Conservation (phyloP, 2,329 filamentous ascomycete species). For the Cryphonectria japonica region DNA sequence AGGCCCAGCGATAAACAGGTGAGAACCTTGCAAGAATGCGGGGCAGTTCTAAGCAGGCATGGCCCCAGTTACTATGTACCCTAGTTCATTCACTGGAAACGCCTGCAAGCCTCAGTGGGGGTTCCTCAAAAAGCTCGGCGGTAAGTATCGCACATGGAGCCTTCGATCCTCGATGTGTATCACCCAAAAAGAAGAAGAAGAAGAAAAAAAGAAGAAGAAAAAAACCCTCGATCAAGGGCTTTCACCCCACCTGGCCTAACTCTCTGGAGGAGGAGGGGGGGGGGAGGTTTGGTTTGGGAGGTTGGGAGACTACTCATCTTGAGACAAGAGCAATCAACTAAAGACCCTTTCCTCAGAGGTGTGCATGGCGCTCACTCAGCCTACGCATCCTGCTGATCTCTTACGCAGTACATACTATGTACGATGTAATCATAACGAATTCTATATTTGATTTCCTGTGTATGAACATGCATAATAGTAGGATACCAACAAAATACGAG, state of each 20-base stretch:
- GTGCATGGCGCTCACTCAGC: not conserved
- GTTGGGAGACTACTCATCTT: slow-evolving; percentile 17
- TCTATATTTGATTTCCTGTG: not conserved
- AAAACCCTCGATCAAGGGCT: slow-evolving; percentile 1
- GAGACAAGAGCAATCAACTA: slow-evolving; percentile 25
- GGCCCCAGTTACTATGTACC: not conserved
- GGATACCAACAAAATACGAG: too few species aligned
- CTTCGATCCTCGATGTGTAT: not conserved
- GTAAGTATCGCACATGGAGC: not conserved
- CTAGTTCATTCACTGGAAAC: not conserved
- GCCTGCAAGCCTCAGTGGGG: not conserved
- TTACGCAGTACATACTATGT: not conserved
- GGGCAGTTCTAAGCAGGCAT: not conserved
- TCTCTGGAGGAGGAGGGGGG: not conserved
- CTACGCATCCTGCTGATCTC: not conserved
- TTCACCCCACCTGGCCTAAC: slow-evolving; percentile 6
- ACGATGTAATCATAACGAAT: not conserved
- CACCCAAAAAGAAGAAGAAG: not conserved
- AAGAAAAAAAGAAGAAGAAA: too few species aligned
- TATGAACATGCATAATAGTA: not conserved
- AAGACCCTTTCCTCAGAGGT: not conserved
- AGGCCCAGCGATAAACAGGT: not conserved
- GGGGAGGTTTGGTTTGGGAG: too few species aligned
- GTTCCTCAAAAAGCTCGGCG: not conserved
- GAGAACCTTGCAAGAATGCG: slow-evolving; percentile 1